A percentile compares a stretch with the other conserved stretches of the same genome.
These are phyloP conservation scores for Pezicula radicicola DNA, from an alignment of 2,329 filamentous ascomycete species.

Conservation along the genomic window DNA sequence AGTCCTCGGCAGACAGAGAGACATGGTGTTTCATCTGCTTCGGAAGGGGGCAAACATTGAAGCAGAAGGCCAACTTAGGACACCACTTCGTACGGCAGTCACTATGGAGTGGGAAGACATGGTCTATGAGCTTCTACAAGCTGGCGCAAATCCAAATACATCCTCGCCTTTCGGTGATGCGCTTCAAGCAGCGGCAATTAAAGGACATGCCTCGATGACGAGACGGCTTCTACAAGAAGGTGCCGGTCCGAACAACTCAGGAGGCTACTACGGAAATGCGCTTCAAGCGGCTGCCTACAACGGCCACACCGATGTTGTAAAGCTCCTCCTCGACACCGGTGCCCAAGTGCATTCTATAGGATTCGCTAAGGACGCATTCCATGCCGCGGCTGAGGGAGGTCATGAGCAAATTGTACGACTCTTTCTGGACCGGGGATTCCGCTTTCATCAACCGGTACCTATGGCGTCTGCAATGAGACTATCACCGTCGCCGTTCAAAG, in stretches of 20 bases:
- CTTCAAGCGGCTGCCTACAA: not conserved
- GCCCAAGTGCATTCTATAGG: not conserved
- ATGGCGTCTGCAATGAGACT: too few species aligned
- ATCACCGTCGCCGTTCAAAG: too few species aligned
- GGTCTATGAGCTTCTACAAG: not conserved
- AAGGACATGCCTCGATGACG: not conserved
- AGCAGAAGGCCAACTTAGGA: not conserved
- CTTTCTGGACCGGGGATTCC: not conserved
- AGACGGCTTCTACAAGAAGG: not conserved
- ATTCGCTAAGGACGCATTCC: not conserved
- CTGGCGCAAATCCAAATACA: not conserved
- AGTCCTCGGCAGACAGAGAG: too few species aligned
- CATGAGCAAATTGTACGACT: not conserved
- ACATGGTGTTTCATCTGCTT: too few species aligned
- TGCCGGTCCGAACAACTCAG: not conserved
- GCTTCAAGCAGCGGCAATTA: not conserved
- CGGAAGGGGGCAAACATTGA: too few species aligned
- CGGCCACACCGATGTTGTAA: not conserved
- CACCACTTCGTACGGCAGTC: not conserved
- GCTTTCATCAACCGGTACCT: not conserved
- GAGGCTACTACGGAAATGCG: not conserved
- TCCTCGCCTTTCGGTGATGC: not conserved
- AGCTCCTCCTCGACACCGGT: not conserved
- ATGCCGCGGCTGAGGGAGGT: not conserved
- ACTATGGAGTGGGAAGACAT: not conserved